Conservation (phyloP, 2,329 filamentous ascomycete species). For the Fusarium nisikadoi region DNA sequence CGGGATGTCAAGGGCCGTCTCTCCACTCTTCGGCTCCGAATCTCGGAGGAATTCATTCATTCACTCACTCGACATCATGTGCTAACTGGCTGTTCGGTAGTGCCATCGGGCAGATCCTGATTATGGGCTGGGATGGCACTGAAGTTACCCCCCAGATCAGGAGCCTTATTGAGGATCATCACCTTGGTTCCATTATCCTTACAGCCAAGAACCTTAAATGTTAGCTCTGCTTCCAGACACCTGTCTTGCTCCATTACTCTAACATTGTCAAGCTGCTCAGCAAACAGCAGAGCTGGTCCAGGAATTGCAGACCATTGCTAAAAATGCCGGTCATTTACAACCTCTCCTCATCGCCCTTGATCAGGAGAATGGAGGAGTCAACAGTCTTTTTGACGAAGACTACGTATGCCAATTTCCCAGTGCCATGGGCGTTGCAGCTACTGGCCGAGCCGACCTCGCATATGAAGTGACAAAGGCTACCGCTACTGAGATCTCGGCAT, state of each 20-base stretch:
- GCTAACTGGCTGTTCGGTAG: slow-evolving; percentile 53
- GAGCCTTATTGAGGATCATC: slow-evolving; percentile 82
- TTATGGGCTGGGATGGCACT: slow-evolving; percentile 88
- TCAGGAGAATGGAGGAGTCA: slow-evolving; percentile 98
- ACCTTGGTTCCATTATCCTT: slow-evolving; percentile 87
- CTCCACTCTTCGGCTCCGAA: slow-evolving; percentile 38
- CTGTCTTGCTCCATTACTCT: slow-evolving; percentile 43
- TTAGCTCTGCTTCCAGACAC: slow-evolving; percentile 52
- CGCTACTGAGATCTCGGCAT: slow-evolving; percentile 89
- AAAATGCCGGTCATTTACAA: slow-evolving; percentile 87
- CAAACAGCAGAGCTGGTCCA: slow-evolving; percentile 89
- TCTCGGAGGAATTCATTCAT: slow-evolving; percentile 13
- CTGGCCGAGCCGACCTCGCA: slow-evolving; percentile 83
- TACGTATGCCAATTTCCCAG: slow-evolving; percentile 97
- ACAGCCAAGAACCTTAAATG: slow-evolving; percentile 89
- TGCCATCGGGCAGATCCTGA: slow-evolving; percentile 80
- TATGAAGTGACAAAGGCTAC: slow-evolving; percentile 94
- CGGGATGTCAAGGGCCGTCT: slow-evolving; percentile 11
- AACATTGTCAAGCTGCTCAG: slow-evolving; percentile 75
- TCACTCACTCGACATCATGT: not conserved
- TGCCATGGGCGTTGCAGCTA: slow-evolving; percentile 96
- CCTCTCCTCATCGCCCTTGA: slow-evolving; percentile 92
- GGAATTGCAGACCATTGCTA: slow-evolving; percentile 91
- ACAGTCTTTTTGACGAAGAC: slow-evolving; percentile 94
- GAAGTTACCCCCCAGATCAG: slow-evolving; percentile 85